Conservation (phyloP, 2,329 filamentous ascomycete genomes). For the Graphium sp. region DNA sequence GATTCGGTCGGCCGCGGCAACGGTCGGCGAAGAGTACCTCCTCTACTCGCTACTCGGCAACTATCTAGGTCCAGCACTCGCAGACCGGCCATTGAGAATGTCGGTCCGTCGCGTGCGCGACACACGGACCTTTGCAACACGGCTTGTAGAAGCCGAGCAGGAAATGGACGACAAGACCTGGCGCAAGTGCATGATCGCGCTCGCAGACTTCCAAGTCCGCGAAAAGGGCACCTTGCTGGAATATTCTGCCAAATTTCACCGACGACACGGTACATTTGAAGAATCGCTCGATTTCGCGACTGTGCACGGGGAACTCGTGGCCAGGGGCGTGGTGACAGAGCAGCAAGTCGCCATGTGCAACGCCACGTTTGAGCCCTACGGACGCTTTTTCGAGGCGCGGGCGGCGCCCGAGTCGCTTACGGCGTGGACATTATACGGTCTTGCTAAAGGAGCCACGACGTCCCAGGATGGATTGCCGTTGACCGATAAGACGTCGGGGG, state of each 20-base stretch:
- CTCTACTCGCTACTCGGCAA: constrained; percentile 23
- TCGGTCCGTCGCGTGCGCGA: constrained; percentile 16
- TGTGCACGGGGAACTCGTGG: constrained; percentile 7
- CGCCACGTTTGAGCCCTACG: constrained; percentile 12
- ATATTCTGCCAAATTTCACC: constrained; percentile 16
- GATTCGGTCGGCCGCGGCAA: constrained; percentile 17
- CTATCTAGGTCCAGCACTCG: constrained; percentile 22
- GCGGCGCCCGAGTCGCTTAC: constrained; percentile 17
- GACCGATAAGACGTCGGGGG: constrained; percentile 14
- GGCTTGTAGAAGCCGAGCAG: constrained; percentile 21
- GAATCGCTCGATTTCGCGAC: constrained; percentile 7
- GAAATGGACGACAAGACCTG: constrained; percentile 12
- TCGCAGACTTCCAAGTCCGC: constrained; percentile 22
- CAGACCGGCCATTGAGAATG: constrained; percentile 15
- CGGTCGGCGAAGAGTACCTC: constrained; percentile 15
- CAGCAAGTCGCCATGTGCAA: constrained; percentile 8
- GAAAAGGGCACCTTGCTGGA: constrained; percentile 16
- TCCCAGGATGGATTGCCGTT: constrained; percentile 16
- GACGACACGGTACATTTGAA: constrained; percentile 12
- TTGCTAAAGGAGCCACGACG: constrained; percentile 14
- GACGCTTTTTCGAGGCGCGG: constrained; percentile 14
- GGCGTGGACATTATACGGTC: constrained; percentile 19
- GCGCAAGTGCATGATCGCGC: constrained; percentile 18
- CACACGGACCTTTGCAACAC: constrained; percentile 24
- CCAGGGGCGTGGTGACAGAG: constrained; percentile 9